Evolutionary conservation across 306 rosid species (phyloP).

Genomic region (Sesbania bispinosa): DNA sequence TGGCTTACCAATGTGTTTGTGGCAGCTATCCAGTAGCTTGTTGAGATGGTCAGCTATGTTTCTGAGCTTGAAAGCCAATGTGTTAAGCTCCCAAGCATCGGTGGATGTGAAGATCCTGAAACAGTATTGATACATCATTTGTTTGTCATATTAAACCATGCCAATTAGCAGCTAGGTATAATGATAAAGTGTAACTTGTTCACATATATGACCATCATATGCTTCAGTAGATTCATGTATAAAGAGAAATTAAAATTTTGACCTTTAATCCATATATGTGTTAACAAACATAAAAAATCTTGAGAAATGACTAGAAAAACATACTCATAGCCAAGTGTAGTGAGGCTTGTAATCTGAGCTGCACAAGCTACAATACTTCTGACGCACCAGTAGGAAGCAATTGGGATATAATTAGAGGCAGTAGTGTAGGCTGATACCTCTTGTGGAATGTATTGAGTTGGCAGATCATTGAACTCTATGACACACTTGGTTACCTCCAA

Average conservation of each 20-base stretch:
- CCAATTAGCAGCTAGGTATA: not conserved
- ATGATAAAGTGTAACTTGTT: not conserved
- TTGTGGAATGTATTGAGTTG: constrained; percentile 29
- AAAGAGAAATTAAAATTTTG: not conserved
- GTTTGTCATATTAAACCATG: not conserved
- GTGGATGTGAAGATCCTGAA: constrained; percentile 50
- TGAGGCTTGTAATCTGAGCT: constrained; percentile 44
- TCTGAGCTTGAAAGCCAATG: constrained; percentile 58
- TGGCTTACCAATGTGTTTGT: constrained; percentile 41
- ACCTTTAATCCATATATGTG: not conserved
- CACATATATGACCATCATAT: constrained; percentile 5
- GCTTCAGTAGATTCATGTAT: not conserved
- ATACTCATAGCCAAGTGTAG: constrained; percentile 47
- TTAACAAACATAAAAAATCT: not conserved
- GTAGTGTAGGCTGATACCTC: constrained; percentile 31
- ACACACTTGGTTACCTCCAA: constrained; percentile 44
- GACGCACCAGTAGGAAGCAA: constrained; percentile 43
- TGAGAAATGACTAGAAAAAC: constrained; percentile 4
- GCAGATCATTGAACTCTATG: constrained; percentile 40
- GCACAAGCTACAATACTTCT: constrained; percentile 44
- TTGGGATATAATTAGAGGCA: constrained; percentile 37
- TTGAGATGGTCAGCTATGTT: constrained; percentile 51
- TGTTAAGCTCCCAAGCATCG: constrained; percentile 68
- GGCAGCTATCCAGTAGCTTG: constrained; percentile 40
- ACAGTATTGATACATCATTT: not conserved